Conservation (phyloP, 2,329 filamentous ascomycete species). For the Pyricularia pennisetigena region DNA sequence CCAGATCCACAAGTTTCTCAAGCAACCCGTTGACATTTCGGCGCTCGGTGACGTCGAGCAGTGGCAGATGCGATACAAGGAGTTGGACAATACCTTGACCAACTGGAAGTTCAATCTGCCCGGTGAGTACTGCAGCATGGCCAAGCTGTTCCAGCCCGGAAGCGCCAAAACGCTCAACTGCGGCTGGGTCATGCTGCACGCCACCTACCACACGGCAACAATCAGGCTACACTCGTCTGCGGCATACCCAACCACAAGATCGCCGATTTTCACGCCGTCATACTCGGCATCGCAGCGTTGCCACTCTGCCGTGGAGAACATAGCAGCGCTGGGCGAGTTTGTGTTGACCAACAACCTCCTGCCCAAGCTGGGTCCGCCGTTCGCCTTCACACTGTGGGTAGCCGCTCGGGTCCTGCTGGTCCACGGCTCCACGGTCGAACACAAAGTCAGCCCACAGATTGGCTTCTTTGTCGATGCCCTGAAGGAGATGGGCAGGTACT, state of each 20-base stretch:
- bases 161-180: slow-evolving; percentile 64
- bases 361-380: slow-evolving; percentile 75
- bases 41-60: slow-evolving; percentile 75
- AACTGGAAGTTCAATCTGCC: slow-evolving; percentile 80
- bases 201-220: slow-evolving; percentile 80
- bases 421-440: slow-evolving; percentile 82
- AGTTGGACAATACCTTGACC: slow-evolving; percentile 70
- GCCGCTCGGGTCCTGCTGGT: slow-evolving; percentile 79
- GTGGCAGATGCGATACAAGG: slow-evolving; percentile 82
- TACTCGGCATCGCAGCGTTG: slow-evolving; percentile 80
- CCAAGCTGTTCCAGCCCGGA: slow-evolving; percentile 62
- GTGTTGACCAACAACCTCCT: slow-evolving; percentile 68
- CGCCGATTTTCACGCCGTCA: slow-evolving; percentile 80
- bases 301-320: slow-evolving; percentile 72
- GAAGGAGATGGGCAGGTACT: slow-evolving; percentile 69
- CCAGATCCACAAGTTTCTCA: slow-evolving; percentile 79
- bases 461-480: slow-evolving; percentile 75
- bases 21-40: slow-evolving; percentile 81
- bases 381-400: slow-evolving; percentile 89
- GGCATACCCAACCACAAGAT: slow-evolving; percentile 82
- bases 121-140: slow-evolving; percentile 74
- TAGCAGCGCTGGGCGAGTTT: slow-evolving; percentile 68
- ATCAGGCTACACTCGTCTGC: slow-evolving; percentile 88
- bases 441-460: slow-evolving; percentile 71
- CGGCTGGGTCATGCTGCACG: slow-evolving; percentile 85